Conservation (phyloP, 306 rosid species). For the Vigna unguiculata region DNA sequence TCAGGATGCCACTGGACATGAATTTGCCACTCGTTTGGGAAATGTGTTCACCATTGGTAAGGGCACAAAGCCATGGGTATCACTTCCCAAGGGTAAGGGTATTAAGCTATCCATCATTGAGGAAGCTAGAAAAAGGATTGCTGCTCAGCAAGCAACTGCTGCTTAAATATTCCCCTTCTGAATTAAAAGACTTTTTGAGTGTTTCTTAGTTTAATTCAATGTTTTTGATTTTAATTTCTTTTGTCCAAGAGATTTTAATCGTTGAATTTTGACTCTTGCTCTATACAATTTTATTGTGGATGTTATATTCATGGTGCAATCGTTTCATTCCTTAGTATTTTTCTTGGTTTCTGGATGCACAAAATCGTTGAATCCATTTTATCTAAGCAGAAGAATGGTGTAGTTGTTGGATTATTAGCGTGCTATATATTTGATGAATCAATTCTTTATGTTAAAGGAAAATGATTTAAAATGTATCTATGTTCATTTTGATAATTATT, state of each 20-base stretch:
- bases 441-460: no score
- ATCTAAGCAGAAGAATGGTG: neutral
- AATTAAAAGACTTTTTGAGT: conserved; percentile 16
- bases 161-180: conserved; percentile 43
- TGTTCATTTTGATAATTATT: no score
- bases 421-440: neutral
- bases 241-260: conserved; percentile 18
- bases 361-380: neutral
- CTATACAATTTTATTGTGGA: conserved; percentile 30
- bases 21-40: conserved; percentile 73
- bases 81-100: conserved; percentile 90
- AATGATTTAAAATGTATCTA: no score
- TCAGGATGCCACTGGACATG: conserved; percentile 84
- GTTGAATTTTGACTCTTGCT: conserved; percentile 45
- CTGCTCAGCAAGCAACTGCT: conserved; percentile 66
- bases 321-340: neutral
- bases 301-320: conserved; percentile 24
- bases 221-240: conserved; percentile 12
- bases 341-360: neutral
- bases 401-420: neutral
- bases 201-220: conserved; percentile 34
- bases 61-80: conserved; percentile 72
- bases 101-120: conserved; percentile 79
- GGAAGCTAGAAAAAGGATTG: conserved; percentile 77
- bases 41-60: conserved; percentile 80